phyloP scores from a whole-genome alignment of 1,284 basidiomycete species.

The Apiotrichum laibachii region DNA sequence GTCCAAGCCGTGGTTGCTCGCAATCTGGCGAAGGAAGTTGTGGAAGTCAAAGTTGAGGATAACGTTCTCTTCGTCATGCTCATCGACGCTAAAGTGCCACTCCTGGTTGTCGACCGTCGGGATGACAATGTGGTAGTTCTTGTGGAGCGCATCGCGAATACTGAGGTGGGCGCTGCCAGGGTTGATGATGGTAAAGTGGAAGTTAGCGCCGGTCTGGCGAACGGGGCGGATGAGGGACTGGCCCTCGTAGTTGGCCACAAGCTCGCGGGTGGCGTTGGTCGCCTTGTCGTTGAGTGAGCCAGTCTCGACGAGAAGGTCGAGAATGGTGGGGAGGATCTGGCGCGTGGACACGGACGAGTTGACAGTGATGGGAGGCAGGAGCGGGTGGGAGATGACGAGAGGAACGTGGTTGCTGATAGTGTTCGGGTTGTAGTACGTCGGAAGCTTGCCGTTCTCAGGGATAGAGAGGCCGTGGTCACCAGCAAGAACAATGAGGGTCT shows the following conservation, averaged over 20 bases:
- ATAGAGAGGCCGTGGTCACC: slow-evolving; percentile 13
- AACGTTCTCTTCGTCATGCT: background rate
- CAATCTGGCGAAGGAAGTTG: slow-evolving; percentile 1
- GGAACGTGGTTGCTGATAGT: slow-evolving; percentile 7
- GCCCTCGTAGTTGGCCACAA: slow-evolving; percentile 13
- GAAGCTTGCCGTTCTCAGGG: slow-evolving; percentile 10
- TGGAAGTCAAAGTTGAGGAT: slow-evolving; percentile 1
- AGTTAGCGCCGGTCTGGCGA: background rate
- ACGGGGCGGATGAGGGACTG: slow-evolving; percentile 12
- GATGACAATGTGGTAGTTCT: slow-evolving; percentile 7
- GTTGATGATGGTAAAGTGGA: slow-evolving; percentile 13
- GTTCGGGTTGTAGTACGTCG: slow-evolving; percentile 10
- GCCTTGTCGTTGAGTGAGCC: slow-evolving; percentile 2
- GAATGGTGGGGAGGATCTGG: slow-evolving; percentile 12
- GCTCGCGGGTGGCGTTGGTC: slow-evolving; percentile 4
- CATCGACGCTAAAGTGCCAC: slow-evolving; percentile 3
- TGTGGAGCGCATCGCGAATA: slow-evolving; percentile 5
- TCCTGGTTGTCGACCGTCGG: slow-evolving; percentile 6
- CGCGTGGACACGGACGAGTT: background rate
- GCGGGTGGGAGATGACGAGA: slow-evolving; percentile 6
- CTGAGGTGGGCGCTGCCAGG: slow-evolving; percentile 6
- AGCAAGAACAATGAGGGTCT: slow-evolving; percentile 13
- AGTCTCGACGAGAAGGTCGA: slow-evolving; percentile 11
- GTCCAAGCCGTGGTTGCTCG: slow-evolving; percentile 4
- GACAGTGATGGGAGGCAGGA: slow-evolving; percentile 2